Conservation (phyloP, 768 basidiomycete genomes). For the Naematelia aurantialba region DNA sequence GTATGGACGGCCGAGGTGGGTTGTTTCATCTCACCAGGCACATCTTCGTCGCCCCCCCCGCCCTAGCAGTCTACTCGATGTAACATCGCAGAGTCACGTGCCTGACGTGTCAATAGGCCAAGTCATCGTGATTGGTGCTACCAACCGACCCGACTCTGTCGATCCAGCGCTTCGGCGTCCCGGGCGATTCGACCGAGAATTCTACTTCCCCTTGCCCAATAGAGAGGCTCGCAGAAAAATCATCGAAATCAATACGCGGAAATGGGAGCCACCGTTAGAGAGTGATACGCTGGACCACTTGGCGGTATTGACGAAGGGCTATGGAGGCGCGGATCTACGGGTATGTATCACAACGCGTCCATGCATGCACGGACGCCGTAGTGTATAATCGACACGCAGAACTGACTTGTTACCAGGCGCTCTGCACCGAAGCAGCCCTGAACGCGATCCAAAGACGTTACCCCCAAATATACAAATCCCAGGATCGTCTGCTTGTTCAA, state of each 20-base stretch:
- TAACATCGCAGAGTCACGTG: too few species aligned
- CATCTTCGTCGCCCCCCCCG: not conserved
- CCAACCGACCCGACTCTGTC: constrained; percentile 95
- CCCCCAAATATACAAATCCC: constrained; percentile 93
- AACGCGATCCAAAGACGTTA: constrained; percentile 95
- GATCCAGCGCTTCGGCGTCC: constrained; percentile 92
- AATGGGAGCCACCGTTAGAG: constrained; percentile 79
- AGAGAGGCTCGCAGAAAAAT: constrained; percentile 83
- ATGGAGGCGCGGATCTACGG: constrained; percentile 92
- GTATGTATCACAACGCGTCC: constrained; percentile 55
- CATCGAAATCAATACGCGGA: constrained; percentile 78
- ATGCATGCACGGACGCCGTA: not conserved
- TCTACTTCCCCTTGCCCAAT: constrained; percentile 90
- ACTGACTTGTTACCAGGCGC: constrained; percentile 56
- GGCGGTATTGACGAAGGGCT: constrained; percentile 89
- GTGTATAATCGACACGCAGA: not conserved
- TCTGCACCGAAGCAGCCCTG: constrained; percentile 93
- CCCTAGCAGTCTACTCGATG: too few species aligned
- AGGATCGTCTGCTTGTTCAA: constrained; percentile 75
- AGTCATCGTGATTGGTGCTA: constrained; percentile 96
- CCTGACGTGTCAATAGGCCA: constrained; percentile 59
- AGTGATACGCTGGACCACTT: constrained; percentile 62
- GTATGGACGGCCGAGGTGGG: constrained; percentile 87
- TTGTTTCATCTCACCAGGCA: not conserved
- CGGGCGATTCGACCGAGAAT: constrained; percentile 94